Evolutionary conservation across 2,329 filamentous ascomycete species (phyloP).

Genomic region (Epicoccum sorghinum): DNA sequence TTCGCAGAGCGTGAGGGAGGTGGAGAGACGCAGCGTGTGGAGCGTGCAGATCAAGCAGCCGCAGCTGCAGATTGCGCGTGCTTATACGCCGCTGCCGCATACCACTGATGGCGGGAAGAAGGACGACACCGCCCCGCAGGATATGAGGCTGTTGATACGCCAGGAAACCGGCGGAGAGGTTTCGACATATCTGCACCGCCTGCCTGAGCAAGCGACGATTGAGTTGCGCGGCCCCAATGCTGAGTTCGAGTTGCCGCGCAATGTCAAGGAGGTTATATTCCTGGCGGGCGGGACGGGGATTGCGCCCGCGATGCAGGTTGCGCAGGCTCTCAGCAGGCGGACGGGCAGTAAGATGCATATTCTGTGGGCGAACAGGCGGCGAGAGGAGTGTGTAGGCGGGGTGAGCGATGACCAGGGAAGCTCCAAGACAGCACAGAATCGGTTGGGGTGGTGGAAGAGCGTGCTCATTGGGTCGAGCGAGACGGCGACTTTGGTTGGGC

Average conservation of each 20-base stretch:
- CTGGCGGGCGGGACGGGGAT: constrained; percentile 92
- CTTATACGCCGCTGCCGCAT: constrained; percentile 86
- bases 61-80: constrained; percentile 85
- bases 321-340: constrained; percentile 63
- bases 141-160: constrained; percentile 78
- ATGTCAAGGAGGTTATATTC: constrained; percentile 71
- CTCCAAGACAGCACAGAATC: constrained; percentile 11
- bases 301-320: constrained; percentile 84
- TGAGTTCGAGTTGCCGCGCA: constrained; percentile 66
- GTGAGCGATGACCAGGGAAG: constrained; percentile 54
- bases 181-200: constrained; percentile 75
- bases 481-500: constrained; percentile 10
- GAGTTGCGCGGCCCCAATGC: constrained; percentile 79
- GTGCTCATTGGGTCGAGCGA: constrained; percentile 26
- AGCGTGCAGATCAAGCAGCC: constrained; percentile 94
- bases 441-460: constrained; percentile 37
- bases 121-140: constrained; percentile 39
- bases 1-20: constrained; percentile 39
- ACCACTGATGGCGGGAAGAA: constrained; percentile 39
- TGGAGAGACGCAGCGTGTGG: constrained; percentile 73
- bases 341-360: constrained; percentile 64
- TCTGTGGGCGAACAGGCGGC: constrained; percentile 78
- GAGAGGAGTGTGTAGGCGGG: constrained; percentile 70
- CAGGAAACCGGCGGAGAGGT: constrained; percentile 81
- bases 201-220: constrained; percentile 67